Base-by-base conservation (phyloP, 2,329 filamentous ascomycete species). In the Sporothrix pallida region DNA sequence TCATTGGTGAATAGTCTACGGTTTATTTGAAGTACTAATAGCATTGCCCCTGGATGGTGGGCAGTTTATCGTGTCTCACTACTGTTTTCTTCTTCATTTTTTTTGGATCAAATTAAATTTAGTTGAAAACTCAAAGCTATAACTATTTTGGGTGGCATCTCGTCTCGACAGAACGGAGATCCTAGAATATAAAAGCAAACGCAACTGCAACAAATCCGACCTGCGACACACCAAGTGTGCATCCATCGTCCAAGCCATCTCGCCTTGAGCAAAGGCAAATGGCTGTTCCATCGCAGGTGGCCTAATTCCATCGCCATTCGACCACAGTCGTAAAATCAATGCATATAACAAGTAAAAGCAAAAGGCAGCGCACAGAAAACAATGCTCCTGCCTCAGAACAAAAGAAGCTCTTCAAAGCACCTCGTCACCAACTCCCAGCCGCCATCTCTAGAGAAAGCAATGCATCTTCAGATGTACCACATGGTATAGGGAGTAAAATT, bases 391-490 rank as follows among this genome's bases (percentile, higher is more conserved):
- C 31, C 31, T 37, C 13, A n/a, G 7, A 65, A 17, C 50, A 69
- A 31, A 60, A 60, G 23, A 20, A 17, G 8, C 8, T 12, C n/a
- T 67, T 48, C 4, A 9, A 23, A 46, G 15, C 31, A 37, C 31
- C 31, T 37, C 31, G 48, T 10, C 62, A 23, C 37, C 23, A 15
- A 46, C 37, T 6, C 42, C 17, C 13, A 13, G 17, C 10, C 60
- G 44, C 13, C n/a, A 7, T 3, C 12, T 17, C 12, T 17, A 13
- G 42, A 15, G 52, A 20, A 46, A 1, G 13, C 23, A 54, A 48
- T 60, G n/a, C 9, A 20, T 4, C n/a, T 48, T 78, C 78, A 85
- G 77, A 85, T 81, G 75, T 78, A 85, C 84, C 84, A 85, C 84
- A 85, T 85, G 9, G 82, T 82, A 46, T 76, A 78, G 37, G 80